A percentile compares a stretch with the other conserved stretches of the same genome.
Conservation (phyloP, 805 yeast genomes). For the Lachancea kluyveri region DNA sequence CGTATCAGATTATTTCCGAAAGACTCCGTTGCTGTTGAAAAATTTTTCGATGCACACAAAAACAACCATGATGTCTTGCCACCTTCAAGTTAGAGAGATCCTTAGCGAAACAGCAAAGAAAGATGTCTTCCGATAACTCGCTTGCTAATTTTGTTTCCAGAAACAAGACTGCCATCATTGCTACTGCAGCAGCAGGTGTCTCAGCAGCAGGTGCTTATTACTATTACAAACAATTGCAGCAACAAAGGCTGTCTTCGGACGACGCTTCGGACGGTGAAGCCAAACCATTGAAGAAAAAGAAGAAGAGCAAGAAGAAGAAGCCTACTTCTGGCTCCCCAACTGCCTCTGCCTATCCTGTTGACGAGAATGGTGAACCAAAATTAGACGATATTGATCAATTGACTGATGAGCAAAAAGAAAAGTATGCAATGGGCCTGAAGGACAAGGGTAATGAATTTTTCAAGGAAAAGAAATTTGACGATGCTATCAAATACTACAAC, state of each 20-base stretch:
- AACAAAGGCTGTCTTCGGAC: conserved; percentile 9
- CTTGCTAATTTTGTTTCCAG: conserved; percentile 31
- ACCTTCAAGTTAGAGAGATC: too few relatives aligned
- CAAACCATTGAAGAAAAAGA: conserved; percentile 39
- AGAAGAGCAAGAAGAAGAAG: conserved; percentile 28
- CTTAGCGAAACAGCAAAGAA: conserved; percentile 1
- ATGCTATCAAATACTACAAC: conserved; percentile 76
- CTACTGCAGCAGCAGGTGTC: conserved; percentile 57
- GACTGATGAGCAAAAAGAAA: conserved; percentile 47
- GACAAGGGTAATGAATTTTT: conserved; percentile 83
- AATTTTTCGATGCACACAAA: neutral
- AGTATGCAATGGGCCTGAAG: conserved; percentile 70
- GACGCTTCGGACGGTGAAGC: conserved; percentile 17
- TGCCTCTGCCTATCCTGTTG: conserved; percentile 43
- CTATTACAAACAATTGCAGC: conserved; percentile 36
- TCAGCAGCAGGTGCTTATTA: conserved; percentile 59
- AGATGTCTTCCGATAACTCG: conserved; percentile 25
- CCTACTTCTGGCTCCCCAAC: conserved; percentile 30
- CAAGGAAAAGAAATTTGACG: conserved; percentile 58
- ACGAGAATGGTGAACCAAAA: conserved; percentile 51
- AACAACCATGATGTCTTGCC: conserved; percentile 2
- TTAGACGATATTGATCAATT: conserved; percentile 41
- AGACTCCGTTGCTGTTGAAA: too few relatives aligned
- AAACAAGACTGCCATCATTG: conserved; percentile 56
- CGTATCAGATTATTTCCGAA: too few relatives aligned